Base-by-base conservation (phyloP, 305 asterid genomes). In the Fraxinus platypoda region DNA sequence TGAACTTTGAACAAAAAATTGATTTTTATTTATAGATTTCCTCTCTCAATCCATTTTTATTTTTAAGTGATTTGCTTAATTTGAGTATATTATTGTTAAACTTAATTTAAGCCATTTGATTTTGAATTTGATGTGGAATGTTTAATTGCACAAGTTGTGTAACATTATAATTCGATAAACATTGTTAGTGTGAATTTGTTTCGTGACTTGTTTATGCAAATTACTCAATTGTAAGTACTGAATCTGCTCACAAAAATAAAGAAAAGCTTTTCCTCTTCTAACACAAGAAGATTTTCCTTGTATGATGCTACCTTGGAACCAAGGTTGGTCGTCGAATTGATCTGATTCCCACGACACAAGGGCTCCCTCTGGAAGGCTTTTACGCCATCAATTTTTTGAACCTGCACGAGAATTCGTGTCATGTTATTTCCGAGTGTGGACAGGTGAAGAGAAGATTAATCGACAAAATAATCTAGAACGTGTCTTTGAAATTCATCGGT, bases 391-490 rank as follows among this genome's bases (percentile, higher is more conserved):
- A 31, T 78, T 80, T 78, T 84, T 82, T 6, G 74, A 31, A 87
- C 73, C 89, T 87, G 86, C 78, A 71, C 75, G 23, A 79, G 28
- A 62, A 25, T 64, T 17, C 17, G 25, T 2, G n/a, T 64, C 34
- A 9, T 64, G n/a, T 64, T 25, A 64, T 23, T 64, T 17, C 31
- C 3, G 2, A 8, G 34, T 64, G 33, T 9, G 17, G 33, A 25
- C 15, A 64, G 34, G 33, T 25, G 68, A 57, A 57, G 12, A 6
- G 28, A 57, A 57, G 28, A 57, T 49, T 15, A 49, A 49, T 15
- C 12, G 28, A 57, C 70, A 1, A 73, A 17, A 49, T 15, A 49
- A 52, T 52, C 23, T 52, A 0, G 62, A 52, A 4, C 2, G 0
- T 0, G 62, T 4, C 62, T 52, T 17, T 17, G 62, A 52, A 52